A percentile compares a stretch with the other conserved stretches of the same genome.
Evolutionary conservation across 2,329 filamentous ascomycete genomes (phyloP).

Genomic region (Apiospora saccharicola): DNA sequence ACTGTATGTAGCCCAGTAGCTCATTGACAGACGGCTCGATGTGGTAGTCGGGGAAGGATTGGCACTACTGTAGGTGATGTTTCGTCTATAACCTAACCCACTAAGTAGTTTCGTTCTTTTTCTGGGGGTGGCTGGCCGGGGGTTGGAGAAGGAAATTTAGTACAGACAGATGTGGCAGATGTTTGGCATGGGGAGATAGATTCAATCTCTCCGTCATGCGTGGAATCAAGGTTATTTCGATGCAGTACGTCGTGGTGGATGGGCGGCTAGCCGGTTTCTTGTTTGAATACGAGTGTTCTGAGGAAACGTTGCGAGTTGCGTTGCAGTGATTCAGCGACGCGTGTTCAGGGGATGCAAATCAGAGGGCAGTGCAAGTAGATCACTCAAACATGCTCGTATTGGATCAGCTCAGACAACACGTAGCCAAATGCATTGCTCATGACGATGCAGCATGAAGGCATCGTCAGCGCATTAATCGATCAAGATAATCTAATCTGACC

Average conservation of each 20-base stretch:
- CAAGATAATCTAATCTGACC: not conserved
- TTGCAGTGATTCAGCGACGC: not conserved
- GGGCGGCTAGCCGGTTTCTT: not conserved
- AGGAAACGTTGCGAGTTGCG: not conserved
- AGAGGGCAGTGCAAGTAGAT: constrained; percentile 17
- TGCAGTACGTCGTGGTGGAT: not conserved
- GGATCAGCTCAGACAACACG: not conserved
- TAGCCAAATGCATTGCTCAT: not conserved
- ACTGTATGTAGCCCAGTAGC: not conserved
- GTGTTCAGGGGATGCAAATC: not conserved
- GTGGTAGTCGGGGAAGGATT: not conserved
- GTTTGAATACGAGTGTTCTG: not conserved
- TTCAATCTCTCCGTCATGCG: not conserved
- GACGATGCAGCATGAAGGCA: not conserved
- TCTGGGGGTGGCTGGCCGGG: not conserved
- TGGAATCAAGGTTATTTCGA: not conserved
- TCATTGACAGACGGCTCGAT: not conserved
- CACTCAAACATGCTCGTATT: not conserved
- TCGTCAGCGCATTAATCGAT: not conserved
- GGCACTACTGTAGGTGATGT: constrained; percentile 6
- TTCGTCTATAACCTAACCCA: not conserved
- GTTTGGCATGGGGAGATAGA: not conserved
- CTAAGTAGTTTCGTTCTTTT: not conserved
- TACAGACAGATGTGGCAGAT: not conserved
- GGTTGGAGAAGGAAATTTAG: not conserved